Evolutionary conservation across 495 filamentous ascomycete genomes (phyloP), one percentile per base, ranked within the genome.

Genomic region (Chaetomium fimeti): DNA sequence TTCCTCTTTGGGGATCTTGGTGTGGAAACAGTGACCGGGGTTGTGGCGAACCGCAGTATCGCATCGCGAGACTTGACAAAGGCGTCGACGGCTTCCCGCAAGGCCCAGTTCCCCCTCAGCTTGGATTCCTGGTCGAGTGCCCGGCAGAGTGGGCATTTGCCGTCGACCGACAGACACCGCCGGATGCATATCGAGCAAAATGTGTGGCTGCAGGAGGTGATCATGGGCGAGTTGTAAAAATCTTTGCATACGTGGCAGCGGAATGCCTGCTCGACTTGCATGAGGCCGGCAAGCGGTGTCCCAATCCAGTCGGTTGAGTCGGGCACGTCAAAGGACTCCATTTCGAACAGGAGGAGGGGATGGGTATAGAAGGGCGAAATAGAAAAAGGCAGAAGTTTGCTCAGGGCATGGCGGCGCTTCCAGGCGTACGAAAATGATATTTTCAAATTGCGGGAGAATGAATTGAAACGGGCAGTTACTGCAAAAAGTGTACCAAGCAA

Each of bases 231-330:
- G 64, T 85, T 84, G 78, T 89, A 98, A 76, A 97, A 95, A 74
- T 99, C 94, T 76, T 97, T 98, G 83, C 94, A 99, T 62, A 99
- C 89, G 70, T 97, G 89, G 76, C 94, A 99, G 66, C 93, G 90
- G 18, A 99, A 83, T 18, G 91, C 85, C 47, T 91, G 85, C 70
- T 99, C 94, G 60, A 99, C 83, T 7, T 87, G 80, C 55, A 86
- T 80, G 61, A 98, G 83, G 40, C 82, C 77, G 2, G 87, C 82
- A 11, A 98, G 80, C 1, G 87, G 84, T 24, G 94, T 97, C n/a
- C 79, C 69, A 18, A 91, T 79, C 95, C 94, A 98, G 81, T 98
- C 95, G 53, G 93, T 93, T 7, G 93, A 88, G 77, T 98, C 93
- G 42, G 91, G 78, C 52, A 98, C 78, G 61, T 91, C 86, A 20